phyloP scores from a whole-genome alignment of 495 filamentous ascomycete species.

The Xylaria acuta region DNA sequence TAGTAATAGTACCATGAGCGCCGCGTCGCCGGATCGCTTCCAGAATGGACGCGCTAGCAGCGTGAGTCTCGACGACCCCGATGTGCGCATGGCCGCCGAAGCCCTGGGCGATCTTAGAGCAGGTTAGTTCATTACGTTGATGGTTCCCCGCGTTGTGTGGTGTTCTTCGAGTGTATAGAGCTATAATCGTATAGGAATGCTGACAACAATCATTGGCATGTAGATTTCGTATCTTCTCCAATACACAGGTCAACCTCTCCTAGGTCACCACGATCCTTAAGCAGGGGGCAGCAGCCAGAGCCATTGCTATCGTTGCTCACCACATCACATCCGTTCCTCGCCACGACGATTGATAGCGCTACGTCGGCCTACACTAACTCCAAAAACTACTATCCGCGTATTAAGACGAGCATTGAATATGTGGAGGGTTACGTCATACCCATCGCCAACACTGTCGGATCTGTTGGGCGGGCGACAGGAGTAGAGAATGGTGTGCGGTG shows the following conservation, averaged over 20 bases:
- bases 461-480: slow-evolving; percentile 79
- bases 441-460: slow-evolving; percentile 81
- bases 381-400: slow-evolving; percentile 85
- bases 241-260: slow-evolving; percentile 50
- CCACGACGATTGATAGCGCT: slow-evolving; percentile 79
- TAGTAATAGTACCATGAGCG: slow-evolving; percentile 41
- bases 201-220: slow-evolving; percentile 29
- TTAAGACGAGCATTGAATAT: slow-evolving; percentile 83
- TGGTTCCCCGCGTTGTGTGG: slow-evolving; percentile 13
- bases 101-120: slow-evolving; percentile 83
- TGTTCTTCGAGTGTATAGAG: background rate
- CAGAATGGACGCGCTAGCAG: slow-evolving; percentile 53
- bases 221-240: slow-evolving; percentile 65
- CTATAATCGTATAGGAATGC: slow-evolving; percentile 10
- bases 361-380: slow-evolving; percentile 79
- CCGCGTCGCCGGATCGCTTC: slow-evolving; percentile 50
- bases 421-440: slow-evolving; percentile 84
- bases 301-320: slow-evolving; percentile 82
- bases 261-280: slow-evolving; percentile 36
- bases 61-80: slow-evolving; percentile 81
- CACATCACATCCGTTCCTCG: slow-evolving; percentile 77
- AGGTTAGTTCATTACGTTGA: slow-evolving; percentile 58
- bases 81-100: slow-evolving; percentile 81
- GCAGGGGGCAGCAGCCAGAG: slow-evolving; percentile 57
- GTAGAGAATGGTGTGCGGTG: slow-evolving; percentile 82